phyloP scores from a whole-genome alignment of 2,329 filamentous ascomycete genomes.

The Aspergillus brasiliensis region DNA sequence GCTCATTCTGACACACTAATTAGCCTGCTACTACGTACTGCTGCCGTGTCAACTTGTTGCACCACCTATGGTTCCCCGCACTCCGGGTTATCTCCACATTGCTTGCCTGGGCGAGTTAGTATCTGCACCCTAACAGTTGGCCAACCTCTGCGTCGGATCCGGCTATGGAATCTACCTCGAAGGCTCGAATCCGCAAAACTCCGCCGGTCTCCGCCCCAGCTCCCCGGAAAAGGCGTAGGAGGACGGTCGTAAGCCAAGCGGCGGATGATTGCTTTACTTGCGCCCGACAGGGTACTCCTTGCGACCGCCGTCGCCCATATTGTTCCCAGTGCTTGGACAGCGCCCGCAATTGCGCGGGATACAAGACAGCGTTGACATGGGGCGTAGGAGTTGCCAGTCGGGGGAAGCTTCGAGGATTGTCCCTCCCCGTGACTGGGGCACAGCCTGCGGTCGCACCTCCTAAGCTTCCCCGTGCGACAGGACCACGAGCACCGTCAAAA shows the following conservation, averaged over 20 bases:
- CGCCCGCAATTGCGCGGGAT: constrained; percentile 90
- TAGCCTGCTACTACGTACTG: not conserved
- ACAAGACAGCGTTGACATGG: constrained; percentile 97
- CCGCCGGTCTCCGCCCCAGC: constrained; percentile 26
- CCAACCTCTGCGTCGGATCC: not conserved
- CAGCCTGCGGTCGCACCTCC: constrained; percentile 33
- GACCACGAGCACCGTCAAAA: not conserved
- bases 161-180: constrained; percentile 25
- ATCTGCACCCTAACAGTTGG: not conserved
- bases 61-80: constrained; percentile 24
- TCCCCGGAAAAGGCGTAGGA: constrained; percentile 73
- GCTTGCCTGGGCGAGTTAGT: not conserved
- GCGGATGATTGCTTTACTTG: constrained; percentile 95
- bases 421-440: constrained; percentile 63
- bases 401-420: constrained; percentile 88
- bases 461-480: constrained; percentile 13
- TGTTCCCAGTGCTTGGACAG: constrained; percentile 92
- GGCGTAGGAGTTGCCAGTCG: constrained; percentile 92
- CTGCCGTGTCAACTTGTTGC: not conserved
- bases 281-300: constrained; percentile 78
- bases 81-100: constrained; percentile 20
- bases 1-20: not conserved
- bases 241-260: constrained; percentile 84
- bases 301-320: constrained; percentile 89
- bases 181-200: constrained; percentile 30